A percentile compares a stretch with the other conserved stretches of the same genome.
These are phyloP conservation scores for Xylariaceae sp. DNA, from an alignment of 2,329 filamentous ascomycete species.

Conservation along the genomic window DNA sequence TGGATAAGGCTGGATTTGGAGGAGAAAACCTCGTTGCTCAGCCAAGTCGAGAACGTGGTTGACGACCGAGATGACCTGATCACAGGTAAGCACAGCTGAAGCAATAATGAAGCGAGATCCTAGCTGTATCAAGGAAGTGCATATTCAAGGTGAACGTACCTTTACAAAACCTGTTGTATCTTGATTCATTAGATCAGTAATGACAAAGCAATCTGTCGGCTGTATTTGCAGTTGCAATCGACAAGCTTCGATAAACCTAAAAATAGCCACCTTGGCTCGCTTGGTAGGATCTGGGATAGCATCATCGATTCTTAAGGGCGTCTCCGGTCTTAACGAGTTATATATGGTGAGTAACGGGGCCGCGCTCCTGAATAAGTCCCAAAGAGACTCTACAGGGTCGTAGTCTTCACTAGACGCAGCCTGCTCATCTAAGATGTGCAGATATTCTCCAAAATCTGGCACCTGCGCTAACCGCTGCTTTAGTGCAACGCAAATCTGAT, in stretches of 20 bases:
- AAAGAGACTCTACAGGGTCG: slow-evolving; percentile 88
- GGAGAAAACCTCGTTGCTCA: slow-evolving; percentile 76
- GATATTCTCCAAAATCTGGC: slow-evolving; percentile 77
- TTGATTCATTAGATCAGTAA: slow-evolving; percentile 88
- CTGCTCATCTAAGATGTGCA: slow-evolving; percentile 73
- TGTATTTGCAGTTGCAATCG: slow-evolving; percentile 81
- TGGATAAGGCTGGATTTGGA: slow-evolving; percentile 62
- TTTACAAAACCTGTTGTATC: slow-evolving; percentile 98
- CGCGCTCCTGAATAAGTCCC: slow-evolving; percentile 84
- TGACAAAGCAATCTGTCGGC: slow-evolving; percentile 84
- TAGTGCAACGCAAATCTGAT: slow-evolving; percentile 90
- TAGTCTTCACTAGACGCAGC: slow-evolving; percentile 65
- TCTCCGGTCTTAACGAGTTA: slow-evolving; percentile 78
- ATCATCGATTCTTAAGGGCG: slow-evolving; percentile 71
- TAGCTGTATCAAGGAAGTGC: not conserved
- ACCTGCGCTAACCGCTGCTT: slow-evolving; percentile 83
- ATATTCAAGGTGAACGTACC: slow-evolving; percentile 52
- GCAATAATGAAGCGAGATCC: not conserved
- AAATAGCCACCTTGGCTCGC: slow-evolving; percentile 83
- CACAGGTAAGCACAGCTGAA: slow-evolving; percentile 18
- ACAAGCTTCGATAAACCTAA: slow-evolving; percentile 91
- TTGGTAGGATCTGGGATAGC: slow-evolving; percentile 67
- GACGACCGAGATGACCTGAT: slow-evolving; percentile 83
- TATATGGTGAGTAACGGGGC: slow-evolving; percentile 87
- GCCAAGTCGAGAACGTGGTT: slow-evolving; percentile 90